A percentile compares a stretch with the other conserved stretches of the same genome.
Evolutionary conservation across 495 filamentous ascomycete genomes (phyloP).

Genomic region (Lepidopterella palustris): DNA sequence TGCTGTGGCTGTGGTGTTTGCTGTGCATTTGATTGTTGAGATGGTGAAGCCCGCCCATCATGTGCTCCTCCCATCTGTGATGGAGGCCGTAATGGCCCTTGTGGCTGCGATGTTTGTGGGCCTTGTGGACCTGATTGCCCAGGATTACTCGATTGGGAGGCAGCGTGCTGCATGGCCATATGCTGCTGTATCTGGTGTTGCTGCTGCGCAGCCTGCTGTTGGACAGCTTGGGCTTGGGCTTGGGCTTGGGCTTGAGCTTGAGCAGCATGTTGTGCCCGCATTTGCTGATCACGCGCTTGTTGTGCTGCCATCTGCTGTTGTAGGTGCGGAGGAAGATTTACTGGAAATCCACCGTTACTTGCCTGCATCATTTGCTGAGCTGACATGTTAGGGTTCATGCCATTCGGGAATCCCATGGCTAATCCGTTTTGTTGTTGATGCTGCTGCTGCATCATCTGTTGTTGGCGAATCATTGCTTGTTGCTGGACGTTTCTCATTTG

Average conservation of each 20-base stretch:
- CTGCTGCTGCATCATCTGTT: constrained; percentile 32
- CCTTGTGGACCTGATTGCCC: constrained; percentile 27
- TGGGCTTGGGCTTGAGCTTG: constrained; percentile 25
- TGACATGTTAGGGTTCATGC: constrained; percentile 12
- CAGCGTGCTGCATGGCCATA: constrained; percentile 35
- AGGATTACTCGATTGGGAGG: constrained; percentile 35
- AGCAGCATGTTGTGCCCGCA: constrained; percentile 19
- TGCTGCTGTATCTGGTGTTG: constrained; percentile 44
- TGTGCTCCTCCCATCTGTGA: constrained; percentile 23
- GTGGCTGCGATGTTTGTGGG: constrained; percentile 25
- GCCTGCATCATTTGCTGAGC: constrained; percentile 12
- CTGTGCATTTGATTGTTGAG: constrained; percentile 25
- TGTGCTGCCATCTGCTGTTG: constrained; percentile 24
- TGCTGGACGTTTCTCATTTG: constrained; percentile 42
- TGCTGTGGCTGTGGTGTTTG: constrained; percentile 37
- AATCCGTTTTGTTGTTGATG: constrained; percentile 16
- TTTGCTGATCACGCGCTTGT: constrained; percentile 33
- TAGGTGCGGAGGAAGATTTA: constrained; percentile 19
- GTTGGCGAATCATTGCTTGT: constrained; percentile 38
- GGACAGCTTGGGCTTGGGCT: constrained; percentile 45
- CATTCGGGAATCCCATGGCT: constrained; percentile 18
- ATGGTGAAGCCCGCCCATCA: constrained; percentile 24
- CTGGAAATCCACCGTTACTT: constrained; percentile 5
- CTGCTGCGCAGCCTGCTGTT: constrained; percentile 39
- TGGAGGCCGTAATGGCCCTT: constrained; percentile 23